phyloP scores from a whole-genome alignment of 2,329 filamentous ascomycete species.

The Colletotrichum incanum region DNA sequence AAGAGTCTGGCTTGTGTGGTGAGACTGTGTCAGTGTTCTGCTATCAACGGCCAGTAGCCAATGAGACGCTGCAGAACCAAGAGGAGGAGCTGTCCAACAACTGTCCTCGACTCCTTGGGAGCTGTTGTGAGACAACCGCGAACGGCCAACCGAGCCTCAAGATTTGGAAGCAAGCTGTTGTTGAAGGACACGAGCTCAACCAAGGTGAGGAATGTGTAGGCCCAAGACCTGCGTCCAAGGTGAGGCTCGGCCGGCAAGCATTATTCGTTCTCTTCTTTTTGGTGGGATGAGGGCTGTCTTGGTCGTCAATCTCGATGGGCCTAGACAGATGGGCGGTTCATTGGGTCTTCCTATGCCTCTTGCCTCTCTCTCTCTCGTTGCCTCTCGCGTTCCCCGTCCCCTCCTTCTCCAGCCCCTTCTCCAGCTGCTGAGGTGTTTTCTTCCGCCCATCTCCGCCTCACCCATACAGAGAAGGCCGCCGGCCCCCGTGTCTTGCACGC shows the following conservation, averaged over 20 bases:
- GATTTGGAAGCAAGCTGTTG: conserved; percentile 3
- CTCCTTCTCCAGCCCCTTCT: conserved; percentile 2
- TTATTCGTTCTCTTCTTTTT: conserved; percentile 4
- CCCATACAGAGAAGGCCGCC: not conserved
- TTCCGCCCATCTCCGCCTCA: conserved; percentile 1
- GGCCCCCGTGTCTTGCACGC: not conserved
- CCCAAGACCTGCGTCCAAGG: not conserved
- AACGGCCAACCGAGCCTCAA: not conserved
- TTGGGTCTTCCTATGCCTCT: not conserved
- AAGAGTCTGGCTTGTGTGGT: conserved; percentile 26
- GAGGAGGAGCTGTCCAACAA: not conserved
- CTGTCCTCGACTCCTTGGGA: not conserved
- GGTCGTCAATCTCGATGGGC: conserved; percentile 23
- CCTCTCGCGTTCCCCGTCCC: not conserved
- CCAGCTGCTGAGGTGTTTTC: conserved; percentile 11
- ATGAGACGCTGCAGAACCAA: conserved; percentile 16
- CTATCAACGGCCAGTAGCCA: conserved; percentile 17
- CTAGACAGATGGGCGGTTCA: too few relatives aligned
- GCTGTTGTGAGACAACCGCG: conserved; percentile 28
- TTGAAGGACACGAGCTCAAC: conserved; percentile 28
- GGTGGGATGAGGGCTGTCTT: conserved; percentile 27
- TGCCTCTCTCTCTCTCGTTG: not conserved
- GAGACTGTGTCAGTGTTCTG: conserved; percentile 16
- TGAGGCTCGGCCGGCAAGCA: conserved; percentile 6
- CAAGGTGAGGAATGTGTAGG: conserved; percentile 18